A percentile compares a stretch with the other conserved stretches of the same genome.
phyloP scores from a whole-genome alignment of 306 rosid species.

The Fragaria iinumae region DNA sequence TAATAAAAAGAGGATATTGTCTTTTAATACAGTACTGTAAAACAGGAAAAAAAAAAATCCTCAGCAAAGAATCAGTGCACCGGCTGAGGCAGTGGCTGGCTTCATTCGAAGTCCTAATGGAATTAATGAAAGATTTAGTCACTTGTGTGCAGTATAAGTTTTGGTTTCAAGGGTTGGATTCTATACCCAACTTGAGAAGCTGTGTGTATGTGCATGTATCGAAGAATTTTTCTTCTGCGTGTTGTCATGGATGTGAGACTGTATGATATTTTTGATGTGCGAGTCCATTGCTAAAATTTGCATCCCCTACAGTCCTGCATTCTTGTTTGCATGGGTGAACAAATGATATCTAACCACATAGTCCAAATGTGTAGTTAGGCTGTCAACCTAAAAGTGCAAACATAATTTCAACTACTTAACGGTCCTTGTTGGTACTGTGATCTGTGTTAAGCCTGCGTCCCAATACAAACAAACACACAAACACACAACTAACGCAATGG shows the following conservation, averaged over 20 bases:
- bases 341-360: neutral
- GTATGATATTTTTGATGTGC: neutral
- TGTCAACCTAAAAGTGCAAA: neutral
- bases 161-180: neutral
- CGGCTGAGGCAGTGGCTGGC: neutral
- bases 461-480: neutral
- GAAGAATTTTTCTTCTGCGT: neutral
- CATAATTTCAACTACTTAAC: neutral
- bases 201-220: neutral
- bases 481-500: too few relatives aligned
- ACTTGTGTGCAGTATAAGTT: neutral
- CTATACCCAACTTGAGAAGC: neutral
- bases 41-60: neutral
- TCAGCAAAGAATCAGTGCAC: neutral
- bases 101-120: neutral
- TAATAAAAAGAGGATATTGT: neutral
- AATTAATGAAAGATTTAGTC: neutral
- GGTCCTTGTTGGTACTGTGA: neutral
- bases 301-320: neutral
- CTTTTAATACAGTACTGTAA: neutral
- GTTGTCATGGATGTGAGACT: neutral
- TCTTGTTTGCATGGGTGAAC: neutral
- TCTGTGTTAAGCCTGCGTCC: neutral
- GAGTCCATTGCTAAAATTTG: neutral
- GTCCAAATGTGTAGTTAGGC: neutral